phyloP scores from a whole-genome alignment of 2,329 filamentous ascomycete genomes.

The Fusarium sp. region DNA sequence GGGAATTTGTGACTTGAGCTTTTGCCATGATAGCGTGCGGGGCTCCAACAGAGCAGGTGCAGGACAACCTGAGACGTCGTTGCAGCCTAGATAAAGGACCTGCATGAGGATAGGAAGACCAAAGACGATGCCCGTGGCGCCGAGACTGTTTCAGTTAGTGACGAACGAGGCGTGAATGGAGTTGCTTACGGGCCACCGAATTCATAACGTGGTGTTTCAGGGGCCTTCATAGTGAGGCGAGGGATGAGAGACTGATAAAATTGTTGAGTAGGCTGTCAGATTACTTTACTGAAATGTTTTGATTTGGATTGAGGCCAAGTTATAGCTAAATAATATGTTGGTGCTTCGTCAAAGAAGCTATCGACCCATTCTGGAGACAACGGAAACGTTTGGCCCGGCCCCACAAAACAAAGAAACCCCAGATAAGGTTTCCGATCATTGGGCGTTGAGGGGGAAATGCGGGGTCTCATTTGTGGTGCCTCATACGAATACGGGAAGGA shows the following conservation, averaged over 20 bases:
- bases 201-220: slow-evolving; percentile 44
- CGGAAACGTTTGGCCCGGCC: slow-evolving; percentile 39
- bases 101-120: slow-evolving; percentile 82
- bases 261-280: background rate
- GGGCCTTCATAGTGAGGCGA: slow-evolving; percentile 27
- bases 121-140: slow-evolving; percentile 79
- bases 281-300: background rate
- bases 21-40: slow-evolving; percentile 73
- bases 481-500: slow-evolving; percentile 22
- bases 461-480: background rate
- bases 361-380: slow-evolving; percentile 37
- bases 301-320: background rate
- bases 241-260: background rate
- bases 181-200: slow-evolving; percentile 53
- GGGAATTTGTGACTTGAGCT: slow-evolving; percentile 79
- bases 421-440: background rate
- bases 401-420: slow-evolving; percentile 21
- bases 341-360: background rate
- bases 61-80: slow-evolving; percentile 88
- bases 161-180: background rate
- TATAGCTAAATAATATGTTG: background rate
- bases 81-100: slow-evolving; percentile 82
- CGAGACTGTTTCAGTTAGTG: slow-evolving; percentile 65
- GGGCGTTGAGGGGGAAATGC: background rate
- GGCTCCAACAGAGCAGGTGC: slow-evolving; percentile 80